Conservation (phyloP, 1,139 yeast genomes). For the Barnettozyma hawaiiensis region DNA sequence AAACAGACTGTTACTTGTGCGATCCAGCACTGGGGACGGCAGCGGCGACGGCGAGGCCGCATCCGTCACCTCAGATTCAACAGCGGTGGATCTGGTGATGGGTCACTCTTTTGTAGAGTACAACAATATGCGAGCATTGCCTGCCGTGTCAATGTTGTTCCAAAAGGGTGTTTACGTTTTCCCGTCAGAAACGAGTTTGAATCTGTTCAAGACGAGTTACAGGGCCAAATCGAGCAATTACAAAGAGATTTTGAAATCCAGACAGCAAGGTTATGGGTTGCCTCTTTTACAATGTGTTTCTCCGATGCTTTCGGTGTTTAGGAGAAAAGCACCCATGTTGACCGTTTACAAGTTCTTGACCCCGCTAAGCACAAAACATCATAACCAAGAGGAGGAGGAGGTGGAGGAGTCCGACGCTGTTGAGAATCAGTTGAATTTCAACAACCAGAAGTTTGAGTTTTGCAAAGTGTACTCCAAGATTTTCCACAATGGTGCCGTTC, state of each 20-base stretch:
- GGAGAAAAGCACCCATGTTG: conserved; percentile 26
- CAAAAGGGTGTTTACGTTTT: conserved; percentile 29
- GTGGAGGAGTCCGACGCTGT: neutral
- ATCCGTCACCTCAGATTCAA: conserved; percentile 5
- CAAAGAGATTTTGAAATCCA: conserved; percentile 18
- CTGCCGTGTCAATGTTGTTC: conserved; percentile 27
- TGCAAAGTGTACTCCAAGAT: conserved; percentile 21
- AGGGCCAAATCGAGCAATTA: conserved; percentile 11
- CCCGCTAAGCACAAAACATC: neutral
- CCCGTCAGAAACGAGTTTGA: conserved; percentile 29
- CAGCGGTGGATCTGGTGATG: conserved; percentile 21
- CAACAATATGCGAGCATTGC: conserved; percentile 26
- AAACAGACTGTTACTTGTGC: conserved; percentile 1
- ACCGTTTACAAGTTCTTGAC: conserved; percentile 26
- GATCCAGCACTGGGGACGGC: conserved; percentile 1
- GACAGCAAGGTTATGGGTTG: conserved; percentile 25
- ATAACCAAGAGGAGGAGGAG: too few species aligned
- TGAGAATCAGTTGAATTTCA: conserved; percentile 1
- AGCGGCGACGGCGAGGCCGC: too few species aligned
- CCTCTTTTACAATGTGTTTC: conserved; percentile 31
- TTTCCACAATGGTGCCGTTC: conserved; percentile 14
- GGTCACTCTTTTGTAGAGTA: conserved; percentile 22
- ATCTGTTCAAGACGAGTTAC: conserved; percentile 25
- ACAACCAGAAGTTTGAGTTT: conserved; percentile 13
- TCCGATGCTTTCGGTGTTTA: conserved; percentile 27